Conservation (phyloP, 345 rosid species). For the Capsella bursapastoris region DNA sequence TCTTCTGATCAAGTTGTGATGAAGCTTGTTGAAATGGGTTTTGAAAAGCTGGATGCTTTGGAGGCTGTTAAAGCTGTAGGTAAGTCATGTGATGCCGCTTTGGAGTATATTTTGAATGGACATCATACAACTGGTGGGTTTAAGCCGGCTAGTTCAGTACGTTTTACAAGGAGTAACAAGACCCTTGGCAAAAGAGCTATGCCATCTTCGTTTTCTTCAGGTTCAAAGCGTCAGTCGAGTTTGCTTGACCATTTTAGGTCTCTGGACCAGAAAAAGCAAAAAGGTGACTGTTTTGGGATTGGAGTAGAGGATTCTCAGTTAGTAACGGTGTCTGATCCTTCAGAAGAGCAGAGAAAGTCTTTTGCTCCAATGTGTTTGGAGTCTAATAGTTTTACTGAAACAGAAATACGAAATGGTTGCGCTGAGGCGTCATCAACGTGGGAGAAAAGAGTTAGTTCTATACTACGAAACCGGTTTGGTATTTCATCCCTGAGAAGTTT, state of each 20-base stretch:
- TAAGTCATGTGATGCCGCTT: slow-evolving; percentile 57
- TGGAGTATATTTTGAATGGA: slow-evolving; percentile 60
- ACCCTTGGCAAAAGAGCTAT: slow-evolving; percentile 44
- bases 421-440: slow-evolving; percentile 52
- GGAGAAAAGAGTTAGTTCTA: slow-evolving; percentile 58
- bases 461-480: slow-evolving; percentile 67
- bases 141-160: slow-evolving; percentile 42
- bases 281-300: slow-evolving; percentile 26
- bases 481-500: slow-evolving; percentile 65
- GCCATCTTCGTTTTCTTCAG: slow-evolving; percentile 32
- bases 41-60: slow-evolving; percentile 53
- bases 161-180: slow-evolving; percentile 39
- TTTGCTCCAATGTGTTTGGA: slow-evolving; percentile 17
- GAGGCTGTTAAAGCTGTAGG: slow-evolving; percentile 72
- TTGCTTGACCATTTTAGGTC: slow-evolving; percentile 66
- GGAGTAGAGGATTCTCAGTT: slow-evolving; percentile 38
- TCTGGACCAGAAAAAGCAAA: slow-evolving; percentile 40
- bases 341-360: slow-evolving; percentile 31
- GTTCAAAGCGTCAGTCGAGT: slow-evolving; percentile 57
- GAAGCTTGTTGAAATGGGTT: slow-evolving; percentile 75
- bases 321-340: slow-evolving; percentile 33
- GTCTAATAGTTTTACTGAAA: slow-evolving; percentile 26
- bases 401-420: slow-evolving; percentile 27
- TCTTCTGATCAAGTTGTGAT: slow-evolving; percentile 46
- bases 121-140: slow-evolving; percentile 33